These are phyloP conservation scores for Actinomortierella ambigua DNA, from an alignment of 371 early-diverging fungal species.

Conservation along the genomic window DNA sequence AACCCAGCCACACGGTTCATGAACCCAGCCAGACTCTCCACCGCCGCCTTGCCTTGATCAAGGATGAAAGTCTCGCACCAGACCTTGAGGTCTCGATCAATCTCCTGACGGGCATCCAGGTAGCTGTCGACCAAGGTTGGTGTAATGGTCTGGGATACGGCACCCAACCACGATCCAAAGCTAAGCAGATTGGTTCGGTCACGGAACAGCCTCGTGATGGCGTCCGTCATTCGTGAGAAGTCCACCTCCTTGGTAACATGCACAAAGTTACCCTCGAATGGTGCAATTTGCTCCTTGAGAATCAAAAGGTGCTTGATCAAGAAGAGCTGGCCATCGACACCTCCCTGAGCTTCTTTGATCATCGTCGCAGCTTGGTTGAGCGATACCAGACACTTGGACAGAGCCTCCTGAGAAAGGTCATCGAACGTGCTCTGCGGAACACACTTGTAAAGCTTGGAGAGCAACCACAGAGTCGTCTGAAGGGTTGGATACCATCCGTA, in stretches of 20 bases:
- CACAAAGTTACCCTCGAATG: slow-evolving; percentile 76
- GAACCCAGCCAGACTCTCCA: slow-evolving; percentile 72
- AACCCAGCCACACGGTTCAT: slow-evolving; percentile 65
- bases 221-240: slow-evolving; percentile 61
- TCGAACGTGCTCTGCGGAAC: slow-evolving; percentile 79
- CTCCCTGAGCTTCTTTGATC: slow-evolving; percentile 51
- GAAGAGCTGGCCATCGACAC: slow-evolving; percentile 78
- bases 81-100: slow-evolving; percentile 72
- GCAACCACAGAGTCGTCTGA: slow-evolving; percentile 77
- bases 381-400: slow-evolving; percentile 70
- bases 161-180: slow-evolving; percentile 57
- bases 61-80: slow-evolving; percentile 80
- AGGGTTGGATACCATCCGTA: slow-evolving; percentile 84
- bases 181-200: slow-evolving; percentile 31
- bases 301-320: slow-evolving; percentile 81
- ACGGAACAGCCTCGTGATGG: slow-evolving; percentile 31
- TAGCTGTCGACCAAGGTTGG: slow-evolving; percentile 63
- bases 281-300: slow-evolving; percentile 79
- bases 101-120: slow-evolving; percentile 62
- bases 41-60: slow-evolving; percentile 63
- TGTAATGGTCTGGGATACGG: slow-evolving; percentile 63
- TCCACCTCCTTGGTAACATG: slow-evolving; percentile 73
- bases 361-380: slow-evolving; percentile 43
- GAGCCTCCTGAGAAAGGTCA: slow-evolving; percentile 83
- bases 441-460: slow-evolving; percentile 79